These are phyloP conservation scores for Fusarium algeriense DNA, from an alignment of 2,329 filamentous ascomycete genomes.

Conservation along the genomic window DNA sequence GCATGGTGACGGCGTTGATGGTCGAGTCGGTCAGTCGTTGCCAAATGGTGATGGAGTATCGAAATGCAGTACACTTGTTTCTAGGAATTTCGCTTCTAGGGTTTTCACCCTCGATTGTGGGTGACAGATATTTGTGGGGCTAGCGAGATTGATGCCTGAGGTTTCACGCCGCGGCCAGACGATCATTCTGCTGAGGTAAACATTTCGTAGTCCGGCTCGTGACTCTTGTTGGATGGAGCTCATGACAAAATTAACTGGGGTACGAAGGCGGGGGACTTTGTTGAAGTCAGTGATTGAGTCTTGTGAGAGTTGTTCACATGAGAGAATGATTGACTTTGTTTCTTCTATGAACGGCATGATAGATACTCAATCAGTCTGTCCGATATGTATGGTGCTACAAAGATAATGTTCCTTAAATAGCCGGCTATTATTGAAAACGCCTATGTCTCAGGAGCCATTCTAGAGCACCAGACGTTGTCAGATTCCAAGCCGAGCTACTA, in stretches of 20 bases:
- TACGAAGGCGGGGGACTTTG: constrained; percentile 9
- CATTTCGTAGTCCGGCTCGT: constrained; percentile 6
- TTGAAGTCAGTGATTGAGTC: not conserved
- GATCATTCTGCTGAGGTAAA: constrained; percentile 19
- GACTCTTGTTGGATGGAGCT: constrained; percentile 10
- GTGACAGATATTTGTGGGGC: constrained; percentile 36
- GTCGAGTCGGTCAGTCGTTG: constrained; percentile 54
- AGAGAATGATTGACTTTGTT: not conserved
- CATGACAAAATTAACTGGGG: constrained; percentile 36
- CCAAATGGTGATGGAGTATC: constrained; percentile 50
- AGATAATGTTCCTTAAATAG: not conserved
- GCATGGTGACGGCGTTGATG: constrained; percentile 57
- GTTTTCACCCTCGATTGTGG: constrained; percentile 54
- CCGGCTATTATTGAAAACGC: constrained; percentile 9
- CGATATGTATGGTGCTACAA: not conserved
- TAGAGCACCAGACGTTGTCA: not conserved
- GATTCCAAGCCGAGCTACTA: constrained; percentile 8
- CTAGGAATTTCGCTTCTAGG: constrained; percentile 45
- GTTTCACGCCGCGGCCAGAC: no score
- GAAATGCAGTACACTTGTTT: not conserved
- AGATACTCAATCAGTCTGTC: not conserved
- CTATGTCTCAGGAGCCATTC: constrained; percentile 19
- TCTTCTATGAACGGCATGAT: not conserved
- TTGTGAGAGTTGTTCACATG: not conserved
- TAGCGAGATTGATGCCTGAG: not conserved